phyloP scores from a whole-genome alignment of 768 basidiomycete genomes.

The Tubosaeta sp. region DNA sequence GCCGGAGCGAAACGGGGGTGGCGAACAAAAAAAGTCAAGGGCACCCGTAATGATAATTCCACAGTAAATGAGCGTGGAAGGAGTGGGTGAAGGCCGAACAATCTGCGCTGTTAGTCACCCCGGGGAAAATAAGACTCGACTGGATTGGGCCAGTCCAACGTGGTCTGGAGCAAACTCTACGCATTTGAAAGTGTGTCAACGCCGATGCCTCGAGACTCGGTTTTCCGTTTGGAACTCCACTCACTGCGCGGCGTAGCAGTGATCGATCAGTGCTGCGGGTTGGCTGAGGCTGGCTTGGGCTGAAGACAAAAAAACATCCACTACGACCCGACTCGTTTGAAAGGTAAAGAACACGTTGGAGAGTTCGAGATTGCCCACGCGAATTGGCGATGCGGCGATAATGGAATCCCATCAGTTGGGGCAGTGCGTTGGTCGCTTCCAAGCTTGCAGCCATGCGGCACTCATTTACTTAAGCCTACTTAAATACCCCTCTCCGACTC shows the following conservation, averaged over 20 bases:
- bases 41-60: not conserved
- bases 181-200: slow-evolving; percentile 10
- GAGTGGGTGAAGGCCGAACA: slow-evolving; percentile 7
- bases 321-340: not conserved
- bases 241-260: not conserved
- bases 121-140: slow-evolving; percentile 13
- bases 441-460: slow-evolving; percentile 7
- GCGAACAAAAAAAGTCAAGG: not conserved
- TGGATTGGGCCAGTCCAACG: slow-evolving; percentile 4
- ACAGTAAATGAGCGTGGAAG: slow-evolving; percentile 5
- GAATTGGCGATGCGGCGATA: slow-evolving; percentile 15
- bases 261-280: slow-evolving; percentile 16
- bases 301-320: not conserved
- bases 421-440: slow-evolving; percentile 6
- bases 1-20: not conserved
- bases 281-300: slow-evolving; percentile 4
- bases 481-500: slow-evolving; percentile 13
- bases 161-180: slow-evolving; percentile 15
- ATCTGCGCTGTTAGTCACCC: not conserved
- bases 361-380: not conserved
- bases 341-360: slow-evolving; percentile 6
- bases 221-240: slow-evolving; percentile 14
- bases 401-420: slow-evolving; percentile 1
- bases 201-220: slow-evolving; percentile 25
- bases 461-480: not conserved